phyloP scores from a whole-genome alignment of 163 green algal genomes.

The Volvox carteri region DNA sequence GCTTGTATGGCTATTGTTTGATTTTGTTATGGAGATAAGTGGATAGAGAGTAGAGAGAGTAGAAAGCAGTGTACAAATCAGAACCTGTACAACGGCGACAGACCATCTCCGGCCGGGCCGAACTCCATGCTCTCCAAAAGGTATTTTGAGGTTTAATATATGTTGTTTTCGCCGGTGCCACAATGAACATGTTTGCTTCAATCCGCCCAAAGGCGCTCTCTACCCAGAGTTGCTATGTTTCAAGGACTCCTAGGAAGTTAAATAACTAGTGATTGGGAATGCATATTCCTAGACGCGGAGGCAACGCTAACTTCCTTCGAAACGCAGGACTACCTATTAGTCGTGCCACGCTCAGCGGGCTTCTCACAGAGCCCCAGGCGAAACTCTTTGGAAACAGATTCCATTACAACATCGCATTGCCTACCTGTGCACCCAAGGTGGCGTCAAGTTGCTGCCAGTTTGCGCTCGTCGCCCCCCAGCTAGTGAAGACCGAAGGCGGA shows the following conservation, averaged over 20 bases:
- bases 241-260: neutral
- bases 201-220: neutral
- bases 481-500: neutral
- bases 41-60: neutral
- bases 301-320: neutral
- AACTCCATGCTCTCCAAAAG: neutral
- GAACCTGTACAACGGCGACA: neutral
- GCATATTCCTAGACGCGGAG: neutral
- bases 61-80: neutral
- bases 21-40: neutral
- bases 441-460: neutral
- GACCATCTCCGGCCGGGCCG: neutral
- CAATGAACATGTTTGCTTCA: neutral
- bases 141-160: conserved; percentile 1
- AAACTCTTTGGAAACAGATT: neutral
- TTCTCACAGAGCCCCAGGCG: neutral
- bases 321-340: neutral
- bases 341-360: neutral
- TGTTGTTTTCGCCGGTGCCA: neutral
- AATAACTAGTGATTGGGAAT: neutral
- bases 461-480: neutral
- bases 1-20: neutral
- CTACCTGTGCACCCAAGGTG: neutral
- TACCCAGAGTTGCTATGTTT: neutral
- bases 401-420: neutral